These are phyloP conservation scores for Amanita pallidorosea DNA, from an alignment of 768 basidiomycete genomes.

Conservation along the genomic window DNA sequence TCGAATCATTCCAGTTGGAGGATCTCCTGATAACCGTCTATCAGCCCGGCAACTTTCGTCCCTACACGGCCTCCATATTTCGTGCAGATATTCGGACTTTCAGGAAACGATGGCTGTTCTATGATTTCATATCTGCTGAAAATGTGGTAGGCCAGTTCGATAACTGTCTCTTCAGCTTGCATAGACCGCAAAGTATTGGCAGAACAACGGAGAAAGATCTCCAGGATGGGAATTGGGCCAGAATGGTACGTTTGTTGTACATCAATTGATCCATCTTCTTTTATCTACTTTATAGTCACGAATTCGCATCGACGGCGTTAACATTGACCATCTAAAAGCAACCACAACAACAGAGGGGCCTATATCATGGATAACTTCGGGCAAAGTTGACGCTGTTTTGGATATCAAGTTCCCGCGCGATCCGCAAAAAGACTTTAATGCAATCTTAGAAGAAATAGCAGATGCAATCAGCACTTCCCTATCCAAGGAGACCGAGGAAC, in stretches of 20 bases:
- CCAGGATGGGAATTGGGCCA: conserved; percentile 73
- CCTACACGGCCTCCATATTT: conserved; percentile 88
- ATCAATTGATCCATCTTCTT: not conserved
- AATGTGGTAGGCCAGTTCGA: conserved; percentile 96
- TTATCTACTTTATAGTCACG: conserved; percentile 50
- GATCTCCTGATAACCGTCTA: conserved; percentile 92
- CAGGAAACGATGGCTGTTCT: conserved; percentile 91
- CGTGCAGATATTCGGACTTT: conserved; percentile 77
- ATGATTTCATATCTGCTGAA: conserved; percentile 90
- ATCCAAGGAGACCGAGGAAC: conserved; percentile 23
- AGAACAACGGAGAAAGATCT: conserved; percentile 80
- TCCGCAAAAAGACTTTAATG: conserved; percentile 62
- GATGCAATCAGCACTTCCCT: conserved; percentile 73
- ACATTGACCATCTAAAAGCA: conserved; percentile 89
- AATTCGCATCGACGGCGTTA: conserved; percentile 93
- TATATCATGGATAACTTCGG: conserved; percentile 95
- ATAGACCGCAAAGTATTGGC: conserved; percentile 93
- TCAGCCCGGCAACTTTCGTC: conserved; percentile 87
- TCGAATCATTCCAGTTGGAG: conserved; percentile 82
- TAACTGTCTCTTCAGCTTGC: conserved; percentile 93
- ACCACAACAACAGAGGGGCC: conserved; percentile 77
- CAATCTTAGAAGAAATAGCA: conserved; percentile 81
- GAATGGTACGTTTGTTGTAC: conserved; percentile 54
- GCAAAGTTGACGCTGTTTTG: conserved; percentile 91
- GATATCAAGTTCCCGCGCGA: conserved; percentile 96